These are phyloP conservation scores for Dichotomocladium elegans DNA, from an alignment of 371 early-diverging fungal genomes.

Conservation along the genomic window DNA sequence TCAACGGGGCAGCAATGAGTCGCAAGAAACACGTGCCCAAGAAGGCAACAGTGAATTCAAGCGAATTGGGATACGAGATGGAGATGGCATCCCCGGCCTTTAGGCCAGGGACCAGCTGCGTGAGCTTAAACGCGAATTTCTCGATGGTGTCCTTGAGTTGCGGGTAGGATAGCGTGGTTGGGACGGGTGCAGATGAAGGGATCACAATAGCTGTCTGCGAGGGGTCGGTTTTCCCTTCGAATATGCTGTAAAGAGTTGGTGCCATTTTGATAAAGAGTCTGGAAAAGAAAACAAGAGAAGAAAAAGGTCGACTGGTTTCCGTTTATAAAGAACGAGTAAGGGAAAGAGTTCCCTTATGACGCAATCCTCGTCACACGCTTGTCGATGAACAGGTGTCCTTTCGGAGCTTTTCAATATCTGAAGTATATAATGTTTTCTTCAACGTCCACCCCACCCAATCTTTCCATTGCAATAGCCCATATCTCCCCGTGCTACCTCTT, in stretches of 20 bases:
- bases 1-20: slow-evolving; percentile 74
- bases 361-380: slow-evolving; percentile 3
- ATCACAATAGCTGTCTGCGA: slow-evolving; percentile 32
- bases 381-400: background rate
- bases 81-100: slow-evolving; percentile 64
- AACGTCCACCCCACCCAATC: background rate
- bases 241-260: slow-evolving; percentile 1
- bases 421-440: too few relatives aligned
- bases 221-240: background rate
- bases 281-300: background rate
- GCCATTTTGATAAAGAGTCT: background rate
- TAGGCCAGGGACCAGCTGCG: slow-evolving; percentile 27
- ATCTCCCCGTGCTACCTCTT: too few relatives aligned
- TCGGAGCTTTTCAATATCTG: slow-evolving; percentile 1
- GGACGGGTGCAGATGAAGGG: slow-evolving; percentile 34
- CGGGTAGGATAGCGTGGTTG: slow-evolving; percentile 25
- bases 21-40: slow-evolving; percentile 63
- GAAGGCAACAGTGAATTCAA: slow-evolving; percentile 69
- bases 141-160: slow-evolving; percentile 31
- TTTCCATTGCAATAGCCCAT: background rate
- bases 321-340: background rate
- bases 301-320: background rate
- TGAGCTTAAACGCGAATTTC: slow-evolving; percentile 33
- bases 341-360: background rate
- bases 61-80: slow-evolving; percentile 66